Percentiles rank a stretch among this genome's conserved stretches.
phyloP scores from a whole-genome alignment of 352 stramenopile genomes.

The Globisporangium radiosum region DNA sequence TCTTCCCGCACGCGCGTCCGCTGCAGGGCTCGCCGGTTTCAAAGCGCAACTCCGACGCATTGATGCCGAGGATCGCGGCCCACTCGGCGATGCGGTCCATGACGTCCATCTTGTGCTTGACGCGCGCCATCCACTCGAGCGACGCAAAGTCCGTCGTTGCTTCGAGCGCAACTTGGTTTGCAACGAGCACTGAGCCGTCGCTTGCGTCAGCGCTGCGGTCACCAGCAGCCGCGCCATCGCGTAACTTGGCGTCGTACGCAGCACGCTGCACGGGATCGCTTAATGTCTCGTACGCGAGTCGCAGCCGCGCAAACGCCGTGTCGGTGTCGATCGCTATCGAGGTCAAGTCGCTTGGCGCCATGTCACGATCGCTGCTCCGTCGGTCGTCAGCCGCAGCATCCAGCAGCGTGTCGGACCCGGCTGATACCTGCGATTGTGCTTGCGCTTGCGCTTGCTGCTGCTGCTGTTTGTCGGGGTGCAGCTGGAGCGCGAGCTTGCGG shows the following conservation, averaged over 20 bases:
- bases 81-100: constrained; percentile 75
- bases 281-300: constrained; percentile 70
- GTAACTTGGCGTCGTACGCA: constrained; percentile 52
- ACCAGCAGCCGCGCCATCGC: background rate
- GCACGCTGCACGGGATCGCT: constrained; percentile 46
- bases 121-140: constrained; percentile 74
- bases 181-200: constrained; percentile 29
- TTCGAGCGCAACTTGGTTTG: constrained; percentile 59
- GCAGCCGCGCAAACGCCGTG: constrained; percentile 56
- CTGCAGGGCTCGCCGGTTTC: constrained; percentile 59
- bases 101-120: constrained; percentile 85
- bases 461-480: constrained; percentile 67
- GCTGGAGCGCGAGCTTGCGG: constrained; percentile 45
- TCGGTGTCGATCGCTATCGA: constrained; percentile 8
- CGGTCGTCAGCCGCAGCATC: background rate
- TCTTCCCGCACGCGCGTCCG: constrained; percentile 62
- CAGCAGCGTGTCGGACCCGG: background rate
- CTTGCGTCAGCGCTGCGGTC: background rate
- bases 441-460: constrained; percentile 13
- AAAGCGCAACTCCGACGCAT: constrained; percentile 64
- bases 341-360: constrained; percentile 1
- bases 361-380: constrained; percentile 4
- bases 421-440: too few relatives aligned
- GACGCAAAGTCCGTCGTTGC: constrained; percentile 68
- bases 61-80: constrained; percentile 52